Evolutionary conservation across 1,139 yeast species (phyloP).

Genomic region (Sugiyamaella xylanicola): DNA sequence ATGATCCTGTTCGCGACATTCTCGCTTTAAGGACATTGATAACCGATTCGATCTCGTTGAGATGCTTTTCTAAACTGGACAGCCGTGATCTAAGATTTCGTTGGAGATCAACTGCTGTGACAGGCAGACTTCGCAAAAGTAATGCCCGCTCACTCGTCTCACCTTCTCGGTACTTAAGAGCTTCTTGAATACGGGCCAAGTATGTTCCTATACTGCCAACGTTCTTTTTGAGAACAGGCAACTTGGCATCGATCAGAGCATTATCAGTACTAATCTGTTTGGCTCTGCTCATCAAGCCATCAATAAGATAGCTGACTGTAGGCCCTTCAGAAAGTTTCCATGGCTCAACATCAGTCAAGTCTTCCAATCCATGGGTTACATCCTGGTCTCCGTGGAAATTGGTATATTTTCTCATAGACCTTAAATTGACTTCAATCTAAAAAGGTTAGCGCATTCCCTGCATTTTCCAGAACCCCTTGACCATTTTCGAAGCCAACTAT

Average conservation of each 20-base stretch:
- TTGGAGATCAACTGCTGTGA: conserved; percentile 35
- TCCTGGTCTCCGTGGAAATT: conserved; percentile 9
- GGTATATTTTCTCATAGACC: neutral
- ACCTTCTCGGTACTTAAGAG: conserved; percentile 27
- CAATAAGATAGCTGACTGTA: conserved; percentile 26
- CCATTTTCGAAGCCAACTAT: too few species aligned
- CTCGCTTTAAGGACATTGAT: conserved; percentile 30
- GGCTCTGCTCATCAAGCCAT: conserved; percentile 22
- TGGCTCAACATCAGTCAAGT: conserved; percentile 24
- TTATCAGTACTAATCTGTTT: conserved; percentile 14
- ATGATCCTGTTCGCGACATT: conserved; percentile 25
- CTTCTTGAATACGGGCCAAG: conserved; percentile 31
- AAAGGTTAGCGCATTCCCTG: too few species aligned
- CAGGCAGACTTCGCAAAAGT: conserved; percentile 31
- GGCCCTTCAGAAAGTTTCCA: conserved; percentile 32
- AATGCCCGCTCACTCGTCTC: conserved; percentile 29
- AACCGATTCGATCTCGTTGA: conserved; percentile 30
- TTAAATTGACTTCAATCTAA: conserved; percentile 8
- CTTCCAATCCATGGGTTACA: conserved; percentile 22
- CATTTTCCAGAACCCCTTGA: too few species aligned
- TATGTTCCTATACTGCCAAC: conserved; percentile 27
- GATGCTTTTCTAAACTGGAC: conserved; percentile 25
- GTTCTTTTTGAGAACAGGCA: conserved; percentile 25
- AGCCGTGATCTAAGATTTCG: conserved; percentile 27
- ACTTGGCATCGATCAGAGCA: conserved; percentile 19